Conservation (phyloP, 2,329 filamentous ascomycete species). For the Raffaelea albimanens region DNA sequence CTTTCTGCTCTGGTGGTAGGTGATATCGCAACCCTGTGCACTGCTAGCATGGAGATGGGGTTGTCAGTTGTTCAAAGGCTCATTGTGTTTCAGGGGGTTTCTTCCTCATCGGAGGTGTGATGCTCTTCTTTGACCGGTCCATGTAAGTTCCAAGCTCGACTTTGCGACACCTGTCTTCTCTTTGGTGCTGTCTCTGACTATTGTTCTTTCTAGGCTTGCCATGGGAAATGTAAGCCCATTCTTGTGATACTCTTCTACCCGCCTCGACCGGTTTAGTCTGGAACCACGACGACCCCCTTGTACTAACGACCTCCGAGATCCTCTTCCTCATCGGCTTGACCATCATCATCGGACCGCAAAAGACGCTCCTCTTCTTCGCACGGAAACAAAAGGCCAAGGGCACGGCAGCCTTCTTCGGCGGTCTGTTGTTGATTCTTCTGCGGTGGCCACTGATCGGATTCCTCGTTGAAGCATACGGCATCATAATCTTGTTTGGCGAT, state of each 20-base stretch:
- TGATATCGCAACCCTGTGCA: constrained; percentile 25
- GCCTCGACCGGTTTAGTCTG: constrained; percentile 2
- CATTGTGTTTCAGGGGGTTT: constrained; percentile 65
- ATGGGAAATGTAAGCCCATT: constrained; percentile 76
- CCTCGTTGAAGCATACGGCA: constrained; percentile 82
- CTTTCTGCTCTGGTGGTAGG: constrained; percentile 95
- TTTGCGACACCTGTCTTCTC: neutral
- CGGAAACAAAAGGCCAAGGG: constrained; percentile 88
- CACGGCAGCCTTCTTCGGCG: constrained; percentile 76
- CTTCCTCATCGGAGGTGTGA: constrained; percentile 87
- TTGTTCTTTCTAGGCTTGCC: constrained; percentile 60
- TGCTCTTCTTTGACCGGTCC: constrained; percentile 96
- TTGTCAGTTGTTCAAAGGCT: too few species aligned
- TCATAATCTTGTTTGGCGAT: constrained; percentile 89
- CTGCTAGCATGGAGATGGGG: too few species aligned
- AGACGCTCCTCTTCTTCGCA: constrained; percentile 90
- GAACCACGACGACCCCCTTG: neutral
- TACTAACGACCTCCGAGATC: constrained; percentile 50
- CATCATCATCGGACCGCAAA: constrained; percentile 86
- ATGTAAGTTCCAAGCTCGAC: constrained; percentile 50
- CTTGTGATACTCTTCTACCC: constrained; percentile 5
- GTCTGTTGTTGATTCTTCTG: constrained; percentile 76
- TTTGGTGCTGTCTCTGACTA: too few species aligned
- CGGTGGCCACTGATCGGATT: constrained; percentile 91
- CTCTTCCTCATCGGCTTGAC: constrained; percentile 96